A percentile compares a stretch with the other conserved stretches of the same genome.
phyloP scores from a whole-genome alignment of 352 stramenopile species.

The Aphanomyces stellatus region DNA sequence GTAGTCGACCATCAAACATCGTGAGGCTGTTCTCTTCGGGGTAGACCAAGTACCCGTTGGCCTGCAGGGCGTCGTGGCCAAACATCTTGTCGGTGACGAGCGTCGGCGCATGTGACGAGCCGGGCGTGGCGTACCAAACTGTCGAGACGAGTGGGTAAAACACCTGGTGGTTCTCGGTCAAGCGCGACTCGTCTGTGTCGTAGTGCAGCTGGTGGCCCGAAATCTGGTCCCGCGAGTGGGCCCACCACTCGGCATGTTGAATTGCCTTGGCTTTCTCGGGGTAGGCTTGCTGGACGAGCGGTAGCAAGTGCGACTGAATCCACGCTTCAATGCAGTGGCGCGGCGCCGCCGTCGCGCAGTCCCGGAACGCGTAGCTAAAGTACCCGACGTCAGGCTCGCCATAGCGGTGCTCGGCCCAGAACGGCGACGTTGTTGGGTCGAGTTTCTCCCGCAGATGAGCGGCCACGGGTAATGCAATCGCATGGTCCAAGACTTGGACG shows the following conservation, averaged over 20 bases:
- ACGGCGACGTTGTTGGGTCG: neutral
- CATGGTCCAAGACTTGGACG: neutral
- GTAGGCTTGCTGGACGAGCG: neutral
- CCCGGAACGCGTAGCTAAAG: neutral
- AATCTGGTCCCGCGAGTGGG: constrained; percentile 2
- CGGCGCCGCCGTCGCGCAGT: neutral
- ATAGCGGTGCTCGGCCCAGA: neutral
- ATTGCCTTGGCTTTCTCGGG: neutral
- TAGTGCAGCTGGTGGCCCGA: constrained; percentile 12
- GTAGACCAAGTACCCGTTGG: constrained; percentile 2
- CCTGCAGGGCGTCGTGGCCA: neutral
- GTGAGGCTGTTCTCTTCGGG: neutral
- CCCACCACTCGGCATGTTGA: constrained; percentile 5
- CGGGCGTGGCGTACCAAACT: constrained; percentile 4
- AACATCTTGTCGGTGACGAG: constrained; percentile 4
- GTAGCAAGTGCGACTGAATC: neutral
- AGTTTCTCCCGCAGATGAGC: neutral
- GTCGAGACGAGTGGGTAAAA: constrained; percentile 4
- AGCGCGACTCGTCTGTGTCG: neutral
- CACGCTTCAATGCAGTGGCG: neutral
- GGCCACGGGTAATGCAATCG: neutral
- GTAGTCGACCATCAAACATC: constrained; percentile 12
- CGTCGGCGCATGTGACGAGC: neutral
- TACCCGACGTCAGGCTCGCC: neutral
- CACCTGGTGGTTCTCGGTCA: neutral